Evolutionary conservation across 2,329 filamentous ascomycete species (phyloP).

Genomic region (Elsinoe necatrix): DNA sequence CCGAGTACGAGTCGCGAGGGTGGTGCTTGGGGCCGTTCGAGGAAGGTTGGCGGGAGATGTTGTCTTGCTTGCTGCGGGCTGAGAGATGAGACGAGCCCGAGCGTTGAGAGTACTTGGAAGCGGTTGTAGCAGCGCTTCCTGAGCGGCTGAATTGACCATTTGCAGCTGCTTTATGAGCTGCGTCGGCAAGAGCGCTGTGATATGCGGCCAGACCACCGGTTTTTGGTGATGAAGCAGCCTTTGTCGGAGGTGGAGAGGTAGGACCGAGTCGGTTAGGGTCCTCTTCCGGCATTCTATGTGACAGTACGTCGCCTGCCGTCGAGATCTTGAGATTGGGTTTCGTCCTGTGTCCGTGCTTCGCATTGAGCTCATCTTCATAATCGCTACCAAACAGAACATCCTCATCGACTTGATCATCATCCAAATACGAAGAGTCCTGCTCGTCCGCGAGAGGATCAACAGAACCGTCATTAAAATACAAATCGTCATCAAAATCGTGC

Average conservation of each 20-base stretch:
- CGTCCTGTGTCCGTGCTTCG: constrained; percentile 1
- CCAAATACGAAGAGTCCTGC: constrained; percentile 19
- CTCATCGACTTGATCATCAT: constrained; percentile 26
- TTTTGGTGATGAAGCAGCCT: neutral
- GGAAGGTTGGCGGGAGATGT: neutral
- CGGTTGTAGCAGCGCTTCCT: constrained; percentile 35
- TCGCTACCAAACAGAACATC: constrained; percentile 26
- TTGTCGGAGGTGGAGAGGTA: neutral
- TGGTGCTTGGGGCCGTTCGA: neutral
- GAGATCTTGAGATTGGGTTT: constrained; percentile 9
- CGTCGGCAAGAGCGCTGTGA: constrained; percentile 75
- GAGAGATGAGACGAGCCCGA: constrained; percentile 18
- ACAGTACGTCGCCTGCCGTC: neutral
- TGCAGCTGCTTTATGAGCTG: constrained; percentile 65
- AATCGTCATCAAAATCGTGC: constrained; percentile 14
- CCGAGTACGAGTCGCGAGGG: constrained; percentile 21
- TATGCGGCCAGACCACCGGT: constrained; percentile 54
- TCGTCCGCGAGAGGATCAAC: constrained; percentile 21
- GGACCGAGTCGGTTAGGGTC: neutral
- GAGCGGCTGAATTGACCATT: constrained; percentile 66
- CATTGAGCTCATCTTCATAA: constrained; percentile 9
- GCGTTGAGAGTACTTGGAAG: constrained; percentile 20
- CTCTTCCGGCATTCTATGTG: neutral
- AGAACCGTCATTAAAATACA: constrained; percentile 31
- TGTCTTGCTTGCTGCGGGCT: constrained; percentile 16